Conservation (phyloP, 2,329 filamentous ascomycete genomes). For the Xylaria sp. region DNA sequence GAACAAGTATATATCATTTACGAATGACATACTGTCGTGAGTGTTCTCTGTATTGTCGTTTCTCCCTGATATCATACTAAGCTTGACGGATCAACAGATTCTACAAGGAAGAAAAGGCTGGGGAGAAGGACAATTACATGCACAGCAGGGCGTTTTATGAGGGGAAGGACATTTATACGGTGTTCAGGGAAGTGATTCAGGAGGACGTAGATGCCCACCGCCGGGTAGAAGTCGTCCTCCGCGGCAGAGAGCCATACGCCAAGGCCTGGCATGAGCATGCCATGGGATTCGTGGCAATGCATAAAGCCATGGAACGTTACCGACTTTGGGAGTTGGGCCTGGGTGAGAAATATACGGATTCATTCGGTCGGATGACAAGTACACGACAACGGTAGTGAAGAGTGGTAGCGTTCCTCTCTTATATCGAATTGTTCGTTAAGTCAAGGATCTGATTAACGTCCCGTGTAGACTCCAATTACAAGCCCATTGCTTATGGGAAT, state of each 20-base stretch:
- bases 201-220: slow-evolving; percentile 37
- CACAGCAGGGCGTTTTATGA: slow-evolving; percentile 42
- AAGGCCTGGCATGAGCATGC: slow-evolving; percentile 43
- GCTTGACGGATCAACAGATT: slow-evolving; percentile 36
- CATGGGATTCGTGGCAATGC: slow-evolving; percentile 45
- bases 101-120: slow-evolving; percentile 48
- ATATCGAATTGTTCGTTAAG: background rate
- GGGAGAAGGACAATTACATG: slow-evolving; percentile 47
- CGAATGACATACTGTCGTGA: slow-evolving; percentile 49
- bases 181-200: slow-evolving; percentile 36
- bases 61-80: background rate
- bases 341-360: slow-evolving; percentile 30
- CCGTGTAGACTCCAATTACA: background rate
- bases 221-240: slow-evolving; percentile 40
- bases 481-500: background rate
- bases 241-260: slow-evolving; percentile 39
- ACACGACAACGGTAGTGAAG: slow-evolving; percentile 19
- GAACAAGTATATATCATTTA: slow-evolving; percentile 44
- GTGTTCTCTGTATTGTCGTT: slow-evolving; percentile 3
- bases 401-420: background rate
- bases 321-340: slow-evolving; percentile 39
- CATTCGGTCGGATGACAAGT: slow-evolving; percentile 28
- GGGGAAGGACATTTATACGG: slow-evolving; percentile 31
- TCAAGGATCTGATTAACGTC: background rate
- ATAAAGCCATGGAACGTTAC: slow-evolving; percentile 39